Percentiles rank a stretch among this genome's conserved stretches.
Evolutionary conservation across 2,329 filamentous ascomycete species (phyloP).

Genomic region (Claviceps humidiphila): DNA sequence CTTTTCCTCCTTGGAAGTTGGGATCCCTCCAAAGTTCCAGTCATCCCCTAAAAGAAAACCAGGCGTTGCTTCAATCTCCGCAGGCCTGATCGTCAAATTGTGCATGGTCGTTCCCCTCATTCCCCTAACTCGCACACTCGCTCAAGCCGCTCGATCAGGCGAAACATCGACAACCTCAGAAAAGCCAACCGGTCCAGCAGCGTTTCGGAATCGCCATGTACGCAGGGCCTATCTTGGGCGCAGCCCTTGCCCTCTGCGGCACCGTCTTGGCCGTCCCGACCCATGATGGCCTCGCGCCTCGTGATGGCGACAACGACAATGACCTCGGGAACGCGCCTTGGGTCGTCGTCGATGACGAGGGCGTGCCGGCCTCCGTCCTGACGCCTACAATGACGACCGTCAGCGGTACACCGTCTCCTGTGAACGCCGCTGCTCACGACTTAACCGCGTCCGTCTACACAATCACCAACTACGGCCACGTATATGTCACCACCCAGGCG

Average conservation of each 20-base stretch:
- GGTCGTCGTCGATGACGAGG: constrained; percentile 37
- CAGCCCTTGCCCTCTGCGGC: constrained; percentile 13
- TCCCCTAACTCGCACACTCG: no score
- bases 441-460: constrained; percentile 32
- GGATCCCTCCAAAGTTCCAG: not conserved
- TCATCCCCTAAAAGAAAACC: not conserved
- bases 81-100: not conserved
- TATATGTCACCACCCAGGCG: constrained; percentile 28
- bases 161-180: no score
- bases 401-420: constrained; percentile 26
- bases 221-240: constrained; percentile 16
- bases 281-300: constrained; percentile 8
- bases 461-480: constrained; percentile 20
- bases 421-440: constrained; percentile 30
- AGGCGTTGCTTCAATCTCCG: not conserved
- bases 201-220: constrained; percentile 15
- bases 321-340: constrained; percentile 25
- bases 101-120: not conserved
- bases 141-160: no score
- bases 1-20: not conserved
- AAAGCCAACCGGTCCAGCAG: not conserved
- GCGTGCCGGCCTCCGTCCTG: constrained; percentile 30
- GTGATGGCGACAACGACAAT: constrained; percentile 11
- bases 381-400: constrained; percentile 36
- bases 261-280: constrained; percentile 17